Percentiles rank a stretch among this genome's conserved stretches.
Evolutionary conservation across 2,329 filamentous ascomycete genomes (phyloP).

Genomic region (Sclerotinia subarctica): DNA sequence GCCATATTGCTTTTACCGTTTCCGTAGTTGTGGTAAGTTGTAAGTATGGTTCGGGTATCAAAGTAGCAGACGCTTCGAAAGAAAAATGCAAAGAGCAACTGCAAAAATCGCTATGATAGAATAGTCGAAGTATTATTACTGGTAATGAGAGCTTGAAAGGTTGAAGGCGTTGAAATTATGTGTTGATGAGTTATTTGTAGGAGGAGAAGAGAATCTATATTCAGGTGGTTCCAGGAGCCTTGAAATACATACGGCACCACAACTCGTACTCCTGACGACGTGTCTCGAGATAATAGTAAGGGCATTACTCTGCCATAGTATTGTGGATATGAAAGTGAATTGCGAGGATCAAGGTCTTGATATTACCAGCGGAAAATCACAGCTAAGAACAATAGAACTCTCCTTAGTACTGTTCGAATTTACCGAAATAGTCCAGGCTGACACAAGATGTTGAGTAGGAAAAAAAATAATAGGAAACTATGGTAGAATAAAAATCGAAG

Average conservation of each 20-base stretch:
- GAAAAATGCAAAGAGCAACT: neutral
- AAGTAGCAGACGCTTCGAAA: neutral
- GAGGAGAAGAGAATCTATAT: neutral
- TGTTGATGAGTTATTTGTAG: neutral
- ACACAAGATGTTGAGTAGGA: neutral
- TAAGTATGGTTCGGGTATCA: neutral
- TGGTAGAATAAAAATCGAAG: neutral
- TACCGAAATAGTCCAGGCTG: neutral
- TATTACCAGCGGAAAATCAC: neutral
- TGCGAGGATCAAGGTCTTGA: conserved; percentile 3
- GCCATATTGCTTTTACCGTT: neutral
- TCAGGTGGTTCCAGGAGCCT: neutral
- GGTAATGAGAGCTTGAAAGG: neutral
- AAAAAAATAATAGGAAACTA: neutral
- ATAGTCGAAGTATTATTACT: neutral
- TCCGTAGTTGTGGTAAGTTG: neutral
- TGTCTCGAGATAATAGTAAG: conserved; percentile 16
- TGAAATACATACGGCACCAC: conserved; percentile 7
- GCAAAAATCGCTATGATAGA: neutral
- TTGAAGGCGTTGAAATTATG: neutral
- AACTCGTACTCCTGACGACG: neutral
- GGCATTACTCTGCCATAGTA: conserved; percentile 3
- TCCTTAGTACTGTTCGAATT: conserved; percentile 18
- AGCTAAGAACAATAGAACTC: conserved; percentile 7
- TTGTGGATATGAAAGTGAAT: conserved; percentile 4